Conservation (phyloP, 148 eudicot species). For the Pouteria glomerata region DNA sequence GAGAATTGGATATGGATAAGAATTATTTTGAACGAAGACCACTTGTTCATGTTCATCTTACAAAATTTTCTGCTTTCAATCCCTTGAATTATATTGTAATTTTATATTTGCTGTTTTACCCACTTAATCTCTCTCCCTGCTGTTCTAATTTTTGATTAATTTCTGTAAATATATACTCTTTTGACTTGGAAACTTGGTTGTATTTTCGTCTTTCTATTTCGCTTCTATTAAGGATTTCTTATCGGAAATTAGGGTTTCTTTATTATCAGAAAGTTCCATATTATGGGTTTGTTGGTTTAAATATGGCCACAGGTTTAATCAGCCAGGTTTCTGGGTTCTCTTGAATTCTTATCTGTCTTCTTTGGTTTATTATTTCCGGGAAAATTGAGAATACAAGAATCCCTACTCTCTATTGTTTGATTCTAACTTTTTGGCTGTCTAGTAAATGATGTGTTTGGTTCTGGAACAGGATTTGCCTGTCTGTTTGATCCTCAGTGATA, state of each 20-base stretch:
- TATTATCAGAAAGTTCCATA: not conserved
- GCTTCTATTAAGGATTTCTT: conserved; percentile 20
- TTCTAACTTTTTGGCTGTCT: not conserved
- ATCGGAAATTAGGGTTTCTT: conserved; percentile 11
- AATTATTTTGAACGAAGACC: not conserved
- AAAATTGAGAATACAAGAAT: too few relatives aligned
- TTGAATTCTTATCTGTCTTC: not conserved
- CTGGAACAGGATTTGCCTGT: conserved; percentile 16
- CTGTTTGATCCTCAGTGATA: not conserved
- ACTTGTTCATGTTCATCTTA: not conserved
- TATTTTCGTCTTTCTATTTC: conserved; percentile 3
- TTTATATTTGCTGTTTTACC: not conserved
- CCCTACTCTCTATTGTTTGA: too few relatives aligned
- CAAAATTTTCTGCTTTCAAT: not conserved
- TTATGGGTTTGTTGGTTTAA: not conserved
- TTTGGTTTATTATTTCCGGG: not conserved
- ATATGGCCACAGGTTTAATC: not conserved
- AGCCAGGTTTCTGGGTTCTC: not conserved
- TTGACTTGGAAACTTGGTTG: conserved; percentile 4
- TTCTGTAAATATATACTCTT: not conserved
- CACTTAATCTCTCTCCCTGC: not conserved
- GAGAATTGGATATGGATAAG: not conserved
- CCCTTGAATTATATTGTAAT: not conserved
- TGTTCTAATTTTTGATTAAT: not conserved
- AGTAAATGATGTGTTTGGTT: not conserved